phyloP scores from a whole-genome alignment of 768 basidiomycete genomes.

The Amanita molliuscula region DNA sequence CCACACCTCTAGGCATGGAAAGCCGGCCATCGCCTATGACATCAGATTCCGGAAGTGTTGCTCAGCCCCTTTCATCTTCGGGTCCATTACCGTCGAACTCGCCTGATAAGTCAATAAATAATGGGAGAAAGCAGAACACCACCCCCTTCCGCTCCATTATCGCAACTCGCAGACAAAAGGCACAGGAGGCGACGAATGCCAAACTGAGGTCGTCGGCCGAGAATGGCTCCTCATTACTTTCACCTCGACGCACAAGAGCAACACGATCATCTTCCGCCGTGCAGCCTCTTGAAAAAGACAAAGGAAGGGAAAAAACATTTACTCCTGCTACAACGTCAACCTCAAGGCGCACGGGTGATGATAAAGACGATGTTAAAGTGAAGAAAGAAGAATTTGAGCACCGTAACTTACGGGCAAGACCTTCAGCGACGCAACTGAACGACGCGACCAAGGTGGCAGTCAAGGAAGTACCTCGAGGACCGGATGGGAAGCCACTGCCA shows the following conservation, averaged over 20 bases:
- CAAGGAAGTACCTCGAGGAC: slow-evolving; percentile 34
- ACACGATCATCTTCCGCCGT: slow-evolving; percentile 24
- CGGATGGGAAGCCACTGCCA: slow-evolving; percentile 60
- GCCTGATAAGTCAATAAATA: background rate
- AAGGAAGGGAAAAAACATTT: slow-evolving; percentile 24
- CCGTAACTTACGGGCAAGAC: slow-evolving; percentile 40
- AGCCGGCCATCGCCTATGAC: background rate
- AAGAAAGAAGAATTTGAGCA: slow-evolving; percentile 45
- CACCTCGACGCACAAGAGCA: slow-evolving; percentile 17
- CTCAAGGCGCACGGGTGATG: slow-evolving; percentile 13
- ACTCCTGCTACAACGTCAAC: slow-evolving; percentile 21
- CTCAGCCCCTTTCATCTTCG: slow-evolving; percentile 29
- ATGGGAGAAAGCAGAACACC: background rate
- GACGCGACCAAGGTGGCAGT: slow-evolving; percentile 23
- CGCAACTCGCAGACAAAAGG: slow-evolving; percentile 48
- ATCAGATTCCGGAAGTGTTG: background rate
- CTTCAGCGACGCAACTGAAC: slow-evolving; percentile 13
- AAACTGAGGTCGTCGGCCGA: slow-evolving; percentile 13
- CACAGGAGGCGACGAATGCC: slow-evolving; percentile 15
- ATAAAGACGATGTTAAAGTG: slow-evolving; percentile 23
- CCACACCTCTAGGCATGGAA: slow-evolving; percentile 16
- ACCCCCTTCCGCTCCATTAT: slow-evolving; percentile 47
- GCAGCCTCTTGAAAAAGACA: slow-evolving; percentile 19
- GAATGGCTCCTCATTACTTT: slow-evolving; percentile 6
- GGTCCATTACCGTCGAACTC: slow-evolving; percentile 26